Percentiles rank a stretch among this genome's conserved stretches.
Evolutionary conservation across 2,329 filamentous ascomycete species (phyloP).

Genomic region (Pezicula carpinea): DNA sequence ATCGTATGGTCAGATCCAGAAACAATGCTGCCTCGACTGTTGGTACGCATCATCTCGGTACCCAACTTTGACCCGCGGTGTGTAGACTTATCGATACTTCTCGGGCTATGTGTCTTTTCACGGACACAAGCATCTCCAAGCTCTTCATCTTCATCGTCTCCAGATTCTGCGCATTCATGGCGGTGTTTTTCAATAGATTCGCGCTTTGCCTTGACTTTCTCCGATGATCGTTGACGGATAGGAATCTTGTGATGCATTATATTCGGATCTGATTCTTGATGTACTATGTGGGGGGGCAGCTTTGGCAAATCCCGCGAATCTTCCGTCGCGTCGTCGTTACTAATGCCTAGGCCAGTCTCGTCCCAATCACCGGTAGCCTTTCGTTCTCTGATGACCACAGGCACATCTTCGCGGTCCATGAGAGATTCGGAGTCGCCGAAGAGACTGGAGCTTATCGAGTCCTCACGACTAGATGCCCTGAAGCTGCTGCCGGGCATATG

Average conservation of each 20-base stretch:
- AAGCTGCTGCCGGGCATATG: slow-evolving; percentile 73
- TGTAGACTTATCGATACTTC: slow-evolving; percentile 49
- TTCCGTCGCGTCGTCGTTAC: slow-evolving; percentile 44
- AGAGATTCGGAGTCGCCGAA: slow-evolving; percentile 83
- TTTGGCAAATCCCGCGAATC: slow-evolving; percentile 33
- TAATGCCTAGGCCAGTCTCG: slow-evolving; percentile 73
- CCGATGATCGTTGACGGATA: slow-evolving; percentile 60
- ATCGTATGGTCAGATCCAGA: slow-evolving; percentile 23
- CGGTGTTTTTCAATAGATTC: slow-evolving; percentile 70
- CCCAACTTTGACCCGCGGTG: slow-evolving; percentile 83
- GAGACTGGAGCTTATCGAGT: slow-evolving; percentile 83
- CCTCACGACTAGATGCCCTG: slow-evolving; percentile 74
- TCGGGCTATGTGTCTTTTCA: slow-evolving; percentile 32
- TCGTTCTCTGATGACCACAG: slow-evolving; percentile 64
- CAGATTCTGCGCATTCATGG: slow-evolving; percentile 76
- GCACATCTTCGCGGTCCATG: slow-evolving; percentile 66
- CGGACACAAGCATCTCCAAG: slow-evolving; percentile 52
- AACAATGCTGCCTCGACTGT: slow-evolving; percentile 78
- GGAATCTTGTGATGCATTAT: slow-evolving; percentile 44
- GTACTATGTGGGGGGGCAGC: slow-evolving; percentile 48
- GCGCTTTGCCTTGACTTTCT: slow-evolving; percentile 69
- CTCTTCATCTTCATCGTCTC: slow-evolving; percentile 93
- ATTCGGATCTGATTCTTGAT: slow-evolving; percentile 60
- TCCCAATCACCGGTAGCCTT: slow-evolving; percentile 75
- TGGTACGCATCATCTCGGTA: slow-evolving; percentile 97